These are phyloP conservation scores for Metschnikowia santaceciliae DNA, from an alignment of 805 yeast genomes.

Conservation along the genomic window DNA sequence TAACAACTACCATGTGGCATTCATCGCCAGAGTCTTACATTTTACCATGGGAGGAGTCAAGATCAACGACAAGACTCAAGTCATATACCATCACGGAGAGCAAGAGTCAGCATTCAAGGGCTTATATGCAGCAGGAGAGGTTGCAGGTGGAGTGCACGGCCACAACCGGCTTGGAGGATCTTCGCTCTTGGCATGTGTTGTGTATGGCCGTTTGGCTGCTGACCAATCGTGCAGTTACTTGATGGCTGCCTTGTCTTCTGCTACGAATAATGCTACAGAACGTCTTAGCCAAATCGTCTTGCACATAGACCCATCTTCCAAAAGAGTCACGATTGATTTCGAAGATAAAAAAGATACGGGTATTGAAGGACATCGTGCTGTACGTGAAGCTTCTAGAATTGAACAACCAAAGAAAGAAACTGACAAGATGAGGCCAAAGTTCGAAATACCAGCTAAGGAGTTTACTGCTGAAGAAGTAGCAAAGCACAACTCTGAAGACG, in stretches of 20 bases:
- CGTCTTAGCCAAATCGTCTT: constrained; percentile 18
- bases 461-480: constrained; percentile 45
- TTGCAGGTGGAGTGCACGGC: constrained; percentile 46
- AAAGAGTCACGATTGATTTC: constrained; percentile 34
- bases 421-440: constrained; percentile 13
- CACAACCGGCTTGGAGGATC: constrained; percentile 43
- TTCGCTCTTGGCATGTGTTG: constrained; percentile 43
- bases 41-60: constrained; percentile 71
- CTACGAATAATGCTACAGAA: constrained; percentile 5
- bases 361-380: not conserved
- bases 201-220: constrained; percentile 42
- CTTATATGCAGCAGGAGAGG: constrained; percentile 42
- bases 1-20: constrained; percentile 46
- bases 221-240: constrained; percentile 36
- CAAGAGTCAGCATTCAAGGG: constrained; percentile 29
- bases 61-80: constrained; percentile 45
- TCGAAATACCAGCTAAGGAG: constrained; percentile 46
- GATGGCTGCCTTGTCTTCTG: constrained; percentile 11
- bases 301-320: constrained; percentile 29
- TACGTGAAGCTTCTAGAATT: not conserved
- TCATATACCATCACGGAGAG: constrained; percentile 26
- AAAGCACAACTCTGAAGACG: constrained; percentile 41
- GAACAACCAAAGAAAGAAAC: not conserved
- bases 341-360: constrained; percentile 7
- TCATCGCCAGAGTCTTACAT: constrained; percentile 55